A percentile compares a stretch with the other conserved stretches of the same genome.
Evolutionary conservation across 2,329 filamentous ascomycete species (phyloP).

Genomic region (Mollisia scopiformis): DNA sequence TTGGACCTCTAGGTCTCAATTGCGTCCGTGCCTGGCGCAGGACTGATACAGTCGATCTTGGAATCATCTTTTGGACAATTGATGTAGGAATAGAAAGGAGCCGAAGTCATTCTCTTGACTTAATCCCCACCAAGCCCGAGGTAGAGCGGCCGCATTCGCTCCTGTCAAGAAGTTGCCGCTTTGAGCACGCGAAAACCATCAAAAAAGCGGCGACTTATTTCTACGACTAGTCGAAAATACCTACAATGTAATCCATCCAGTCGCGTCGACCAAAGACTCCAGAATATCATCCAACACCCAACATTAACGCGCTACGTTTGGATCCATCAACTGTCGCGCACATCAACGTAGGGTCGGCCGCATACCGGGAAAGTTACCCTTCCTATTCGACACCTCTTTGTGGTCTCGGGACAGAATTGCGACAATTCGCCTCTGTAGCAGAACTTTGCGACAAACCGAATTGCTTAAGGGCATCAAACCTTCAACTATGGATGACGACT

Average conservation of each 20-base stretch:
- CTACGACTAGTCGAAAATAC: too few species aligned
- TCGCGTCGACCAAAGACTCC: neutral
- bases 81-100: neutral
- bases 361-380: too few species aligned
- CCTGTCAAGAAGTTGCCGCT: neutral
- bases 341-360: neutral
- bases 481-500: constrained; percentile 60
- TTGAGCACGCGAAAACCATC: neutral
- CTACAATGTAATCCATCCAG: too few species aligned
- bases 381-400: neutral
- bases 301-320: constrained; percentile 22
- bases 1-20: constrained; percentile 43
- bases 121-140: neutral
- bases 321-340: constrained; percentile 19
- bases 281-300: constrained; percentile 23
- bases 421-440: neutral
- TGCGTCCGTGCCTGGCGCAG: constrained; percentile 40
- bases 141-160: too few species aligned
- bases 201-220: too few species aligned
- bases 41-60: constrained; percentile 31
- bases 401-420: neutral
- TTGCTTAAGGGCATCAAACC: constrained; percentile 19
- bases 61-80: constrained; percentile 36
- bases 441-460: constrained; percentile 35
- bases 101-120: neutral